Percentiles rank a stretch among this genome's conserved stretches.
Conservation (phyloP, 306 rosid genomes). For the Malus sieversii region DNA sequence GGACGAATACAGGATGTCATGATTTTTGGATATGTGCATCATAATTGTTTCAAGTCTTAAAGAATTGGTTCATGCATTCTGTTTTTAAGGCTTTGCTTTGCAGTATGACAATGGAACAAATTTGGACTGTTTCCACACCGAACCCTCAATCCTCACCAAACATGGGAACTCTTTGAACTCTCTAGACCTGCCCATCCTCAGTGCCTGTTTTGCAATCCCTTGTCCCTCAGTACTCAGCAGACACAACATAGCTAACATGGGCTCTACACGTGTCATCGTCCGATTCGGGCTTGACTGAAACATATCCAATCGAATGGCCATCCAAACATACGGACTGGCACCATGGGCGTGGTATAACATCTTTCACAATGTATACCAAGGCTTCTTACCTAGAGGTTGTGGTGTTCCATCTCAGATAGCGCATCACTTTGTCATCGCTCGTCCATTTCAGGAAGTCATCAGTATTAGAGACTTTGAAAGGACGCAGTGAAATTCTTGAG, state of each 20-base stretch:
- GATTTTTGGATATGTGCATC: too few relatives aligned
- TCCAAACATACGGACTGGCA: conserved; percentile 29
- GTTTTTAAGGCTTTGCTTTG: too few relatives aligned
- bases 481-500: conserved; percentile 22
- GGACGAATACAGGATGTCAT: too few relatives aligned
- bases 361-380: conserved; percentile 25
- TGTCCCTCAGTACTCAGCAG: conserved; percentile 44
- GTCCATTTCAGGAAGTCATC: conserved; percentile 33
- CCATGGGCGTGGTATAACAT: conserved; percentile 49
- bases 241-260: conserved; percentile 37
- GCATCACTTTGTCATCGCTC: conserved; percentile 27
- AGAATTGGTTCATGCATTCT: too few relatives aligned
- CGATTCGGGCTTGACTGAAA: conserved; percentile 22
- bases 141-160: conserved; percentile 41
- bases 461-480: conserved; percentile 25
- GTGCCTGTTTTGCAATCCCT: conserved; percentile 35
- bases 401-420: conserved; percentile 27
- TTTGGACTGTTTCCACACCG: conserved; percentile 5
- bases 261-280: conserved; percentile 31
- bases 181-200: conserved; percentile 22
- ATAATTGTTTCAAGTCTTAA: too few relatives aligned
- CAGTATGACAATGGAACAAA: too few relatives aligned
- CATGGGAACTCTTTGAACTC: conserved; percentile 28
- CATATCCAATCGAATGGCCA: conserved; percentile 23
- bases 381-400: conserved; percentile 36